A percentile compares a stretch with the other conserved stretches of the same genome.
phyloP scores from a whole-genome alignment of 352 stramenopile species.

The Phytophthora pisi region DNA sequence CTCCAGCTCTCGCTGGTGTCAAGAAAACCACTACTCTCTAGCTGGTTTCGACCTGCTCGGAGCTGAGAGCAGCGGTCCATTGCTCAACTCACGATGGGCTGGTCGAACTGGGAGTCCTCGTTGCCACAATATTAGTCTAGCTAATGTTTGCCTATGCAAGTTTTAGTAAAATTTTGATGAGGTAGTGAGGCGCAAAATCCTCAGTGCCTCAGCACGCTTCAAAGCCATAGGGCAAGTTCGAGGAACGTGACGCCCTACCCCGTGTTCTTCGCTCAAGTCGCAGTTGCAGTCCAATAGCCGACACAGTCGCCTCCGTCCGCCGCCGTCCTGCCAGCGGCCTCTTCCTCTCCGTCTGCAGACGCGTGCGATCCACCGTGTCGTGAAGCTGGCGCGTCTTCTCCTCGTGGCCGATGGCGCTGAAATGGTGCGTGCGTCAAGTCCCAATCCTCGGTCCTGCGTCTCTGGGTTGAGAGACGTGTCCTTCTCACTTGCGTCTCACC shows the following conservation, averaged over 20 bases:
- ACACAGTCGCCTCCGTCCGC: not conserved
- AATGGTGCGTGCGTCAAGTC: constrained; percentile 40
- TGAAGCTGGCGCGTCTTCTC: constrained; percentile 53
- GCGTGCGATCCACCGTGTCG: constrained; percentile 25
- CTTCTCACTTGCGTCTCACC: not conserved
- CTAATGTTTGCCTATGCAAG: too few relatives aligned
- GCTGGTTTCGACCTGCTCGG: too few relatives aligned
- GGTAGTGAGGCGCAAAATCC: too few relatives aligned
- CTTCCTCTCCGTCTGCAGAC: constrained; percentile 17
- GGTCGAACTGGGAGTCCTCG: too few relatives aligned
- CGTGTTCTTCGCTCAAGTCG: constrained; percentile 22
- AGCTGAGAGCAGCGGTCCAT: too few relatives aligned
- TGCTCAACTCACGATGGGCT: too few relatives aligned
- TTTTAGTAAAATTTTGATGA: too few relatives aligned
- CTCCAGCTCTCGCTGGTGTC: too few relatives aligned
- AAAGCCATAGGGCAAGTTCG: constrained; percentile 32
- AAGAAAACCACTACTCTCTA: too few relatives aligned
- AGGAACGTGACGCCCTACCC: constrained; percentile 26
- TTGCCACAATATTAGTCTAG: too few relatives aligned
- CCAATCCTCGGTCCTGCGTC: not conserved
- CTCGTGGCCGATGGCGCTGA: constrained; percentile 50
- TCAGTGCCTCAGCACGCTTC: not conserved
- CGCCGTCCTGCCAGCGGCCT: not conserved
- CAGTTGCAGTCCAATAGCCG: constrained; percentile 11
- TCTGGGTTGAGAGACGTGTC: not conserved